Evolutionary conservation across 106 monocot species (phyloP).

Genomic region (Apostasia ramifera): DNA sequence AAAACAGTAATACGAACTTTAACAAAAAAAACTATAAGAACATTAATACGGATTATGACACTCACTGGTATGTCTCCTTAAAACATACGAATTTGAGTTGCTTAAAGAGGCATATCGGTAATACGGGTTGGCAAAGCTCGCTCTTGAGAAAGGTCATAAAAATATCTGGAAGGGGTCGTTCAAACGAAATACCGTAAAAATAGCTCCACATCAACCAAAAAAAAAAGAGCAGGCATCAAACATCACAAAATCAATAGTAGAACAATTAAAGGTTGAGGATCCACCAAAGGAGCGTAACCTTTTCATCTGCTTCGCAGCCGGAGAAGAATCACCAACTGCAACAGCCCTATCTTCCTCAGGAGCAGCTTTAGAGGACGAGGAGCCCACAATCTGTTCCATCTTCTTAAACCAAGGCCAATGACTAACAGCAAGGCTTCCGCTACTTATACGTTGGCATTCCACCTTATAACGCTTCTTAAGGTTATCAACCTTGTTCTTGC

Average conservation of each 20-base stretch:
- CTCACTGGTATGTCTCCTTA: too few relatives aligned
- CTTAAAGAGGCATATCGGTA: too few relatives aligned
- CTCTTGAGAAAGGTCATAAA: too few relatives aligned
- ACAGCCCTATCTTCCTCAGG: slow-evolving; percentile 47
- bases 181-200: too few relatives aligned
- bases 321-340: slow-evolving; percentile 8
- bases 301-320: slow-evolving; percentile 33
- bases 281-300: slow-evolving; percentile 14
- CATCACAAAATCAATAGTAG: neutral
- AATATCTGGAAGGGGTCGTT: too few relatives aligned
- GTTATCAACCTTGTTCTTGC: slow-evolving; percentile 98
- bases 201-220: neutral
- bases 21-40: too few relatives aligned
- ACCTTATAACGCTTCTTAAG: slow-evolving; percentile 98
- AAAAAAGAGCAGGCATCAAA: neutral
- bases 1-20: too few relatives aligned
- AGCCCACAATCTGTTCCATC: slow-evolving; percentile 85
- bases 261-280: neutral
- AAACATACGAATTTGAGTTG: too few relatives aligned
- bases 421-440: slow-evolving; percentile 39
- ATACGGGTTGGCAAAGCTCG: too few relatives aligned
- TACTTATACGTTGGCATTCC: slow-evolving; percentile 72
- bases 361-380: slow-evolving; percentile 45
- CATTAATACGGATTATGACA: too few relatives aligned
- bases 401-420: slow-evolving; percentile 99